Base-by-base conservation (phyloP, 2,329 filamentous ascomycete genomes). In the Arthrobotrys sinensis region DNA sequence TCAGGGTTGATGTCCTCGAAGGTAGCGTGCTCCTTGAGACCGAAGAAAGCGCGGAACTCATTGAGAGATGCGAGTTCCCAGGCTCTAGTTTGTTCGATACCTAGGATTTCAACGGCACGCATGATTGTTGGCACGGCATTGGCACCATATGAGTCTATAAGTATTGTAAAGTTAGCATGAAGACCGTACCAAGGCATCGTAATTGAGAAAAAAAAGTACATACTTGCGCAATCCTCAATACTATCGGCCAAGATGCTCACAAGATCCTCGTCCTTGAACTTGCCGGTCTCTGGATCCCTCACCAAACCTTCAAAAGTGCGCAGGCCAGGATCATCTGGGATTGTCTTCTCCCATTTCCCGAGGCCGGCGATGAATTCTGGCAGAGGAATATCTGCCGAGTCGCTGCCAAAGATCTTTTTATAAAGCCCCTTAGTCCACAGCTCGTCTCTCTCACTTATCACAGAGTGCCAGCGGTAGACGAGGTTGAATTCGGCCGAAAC, bases 1-100 rank as follows among this genome's bases (percentile, higher is more conserved):
- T 91, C 86, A 0, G 85, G 84, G 80, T 88, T 90, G 81, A 91
- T 89, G 50, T 90, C 88, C 65, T 85, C 86, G 81, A 91, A 91
- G 0, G 83, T 87, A 28, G 86, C 83, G 82, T 91, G 87, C 19
- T 85, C 86, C 82, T 88, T 86, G 45, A 91, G 85, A 1, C 87
- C 87, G 81, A 91, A 91, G 82, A 90, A 90, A 71, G 88, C 86
- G 6, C 90, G 86, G 83, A 91, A 90, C 82, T 91, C 90, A 80
- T 91, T 91, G 45, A 91, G 83, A 0, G 89, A 88, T 0, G 87
- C 88, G 10, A 90, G 83, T 67, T 89, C 87, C 89, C 89, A 91
- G 43, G 87, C 87, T 45, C 90, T 87, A 4, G 87, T 88, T 80
- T 91, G 90, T 16, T 87, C 85, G 63, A 91, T 91, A 7, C 89